phyloP scores from a whole-genome alignment of 2,329 filamentous ascomycete species.

The Sphaerostilbella broomeana region DNA sequence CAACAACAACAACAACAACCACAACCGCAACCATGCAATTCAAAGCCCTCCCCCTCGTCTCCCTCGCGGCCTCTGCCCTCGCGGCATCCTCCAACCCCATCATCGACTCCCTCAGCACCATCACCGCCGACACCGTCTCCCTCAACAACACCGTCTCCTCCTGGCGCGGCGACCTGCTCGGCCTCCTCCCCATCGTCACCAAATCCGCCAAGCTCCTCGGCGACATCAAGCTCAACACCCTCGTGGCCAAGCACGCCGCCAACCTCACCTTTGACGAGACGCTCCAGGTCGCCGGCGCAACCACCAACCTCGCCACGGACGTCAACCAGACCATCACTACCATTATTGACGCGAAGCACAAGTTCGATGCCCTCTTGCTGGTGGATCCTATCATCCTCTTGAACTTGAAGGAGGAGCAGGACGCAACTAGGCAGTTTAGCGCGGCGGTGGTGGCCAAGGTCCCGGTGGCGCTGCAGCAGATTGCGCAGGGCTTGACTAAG shows the following conservation, averaged over 20 bases:
- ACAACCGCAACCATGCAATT: conserved; percentile 13
- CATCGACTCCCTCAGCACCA: conserved; percentile 27
- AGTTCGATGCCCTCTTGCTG: conserved; percentile 38
- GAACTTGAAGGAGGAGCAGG: conserved; percentile 35
- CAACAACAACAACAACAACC: conserved; percentile 11
- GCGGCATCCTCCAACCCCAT: conserved; percentile 21
- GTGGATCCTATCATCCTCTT: conserved; percentile 38
- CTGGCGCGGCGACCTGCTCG: conserved; percentile 34
- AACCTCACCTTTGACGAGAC: conserved; percentile 33
- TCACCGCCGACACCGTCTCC: conserved; percentile 26
- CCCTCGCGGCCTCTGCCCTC: conserved; percentile 24
- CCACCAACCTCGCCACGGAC: conserved; percentile 27
- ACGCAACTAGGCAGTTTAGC: conserved; percentile 33
- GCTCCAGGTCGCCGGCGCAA: conserved; percentile 32
- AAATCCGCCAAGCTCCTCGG: conserved; percentile 33
- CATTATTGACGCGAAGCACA: conserved; percentile 34
- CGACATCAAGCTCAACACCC: conserved; percentile 33
- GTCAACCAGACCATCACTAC: conserved; percentile 33
- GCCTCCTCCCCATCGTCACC: conserved; percentile 34
- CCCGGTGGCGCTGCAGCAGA: conserved; percentile 25
- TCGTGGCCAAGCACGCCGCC: conserved; percentile 30
- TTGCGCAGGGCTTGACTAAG: conserved; percentile 30
- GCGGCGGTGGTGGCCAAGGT: conserved; percentile 34
- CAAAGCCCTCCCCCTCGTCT: conserved; percentile 19
- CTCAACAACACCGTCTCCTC: conserved; percentile 29